Evolutionary conservation across 1,139 yeast species (phyloP), one percentile per base, ranked within the genome.

Genomic region (Geotrichum europaeum): DNA sequence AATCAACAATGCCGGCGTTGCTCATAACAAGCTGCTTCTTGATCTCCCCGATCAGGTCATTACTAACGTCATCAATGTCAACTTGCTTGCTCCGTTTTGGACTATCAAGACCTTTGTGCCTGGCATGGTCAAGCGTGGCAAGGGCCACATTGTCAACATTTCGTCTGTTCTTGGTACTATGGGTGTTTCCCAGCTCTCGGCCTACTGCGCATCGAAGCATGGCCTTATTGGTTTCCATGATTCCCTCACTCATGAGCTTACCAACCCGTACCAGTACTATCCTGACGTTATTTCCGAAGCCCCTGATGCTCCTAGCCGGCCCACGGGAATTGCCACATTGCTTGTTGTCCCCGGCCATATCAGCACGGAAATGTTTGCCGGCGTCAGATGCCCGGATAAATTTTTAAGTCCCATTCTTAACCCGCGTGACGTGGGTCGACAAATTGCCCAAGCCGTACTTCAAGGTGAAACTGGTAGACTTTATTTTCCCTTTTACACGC

Each of bases 141-240:
- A 51, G 12, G 60, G 59, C 10, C 52, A 54, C 24, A 60, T 59
- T 34, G 58, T 57, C 36, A 58, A 61, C 25, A 47, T 60, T 6
- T 54, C 60, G 2, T 87, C 95, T 1, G 81, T 87, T 0, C 73
- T 90, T 34, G 96, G 96, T 0, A 75, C 81, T 4, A 75, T 88
- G 22, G 87, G 92, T 0, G 96, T 97, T 0, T 80, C 81, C 12
- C 82, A 84, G 65, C 79, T 87, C 56, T 67, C 80, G 47, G 89
- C 89, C 0, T 90, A 90, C 69, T 92, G 96, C 0, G 96, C 96
- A 0, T 81, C 95, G 10, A 91, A 91, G 72, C 86, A 94, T 0
- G 97, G 95, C 0, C 75, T 88, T 45, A 83, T 88, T 59, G 87
- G 90, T 0, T 76, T 89, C 58, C 97, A 91, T 71, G 95, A 88